Conservation (phyloP, 2,329 filamentous ascomycete species). For the Thelonectria olida region DNA sequence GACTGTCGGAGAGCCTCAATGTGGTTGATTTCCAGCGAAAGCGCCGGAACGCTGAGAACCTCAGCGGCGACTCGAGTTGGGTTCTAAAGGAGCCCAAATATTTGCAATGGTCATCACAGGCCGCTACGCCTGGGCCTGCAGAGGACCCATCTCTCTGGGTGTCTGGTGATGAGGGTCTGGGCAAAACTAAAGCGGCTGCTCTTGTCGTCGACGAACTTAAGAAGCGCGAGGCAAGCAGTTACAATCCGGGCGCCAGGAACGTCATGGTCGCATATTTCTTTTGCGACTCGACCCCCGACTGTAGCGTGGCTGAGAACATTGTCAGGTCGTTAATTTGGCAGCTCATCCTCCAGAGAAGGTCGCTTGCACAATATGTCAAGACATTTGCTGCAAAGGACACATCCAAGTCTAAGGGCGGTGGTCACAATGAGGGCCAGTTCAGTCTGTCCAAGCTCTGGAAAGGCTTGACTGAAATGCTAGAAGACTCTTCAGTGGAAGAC, state of each 20-base stretch:
- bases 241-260: constrained; percentile 13
- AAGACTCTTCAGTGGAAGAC: constrained; percentile 39
- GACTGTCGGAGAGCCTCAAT: constrained; percentile 11
- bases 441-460: constrained; percentile 44
- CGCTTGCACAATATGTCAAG: constrained; percentile 49
- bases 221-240: constrained; percentile 8
- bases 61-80: constrained; percentile 16
- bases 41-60: constrained; percentile 7
- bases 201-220: constrained; percentile 8
- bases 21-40: constrained; percentile 10
- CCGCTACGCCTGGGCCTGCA: background rate
- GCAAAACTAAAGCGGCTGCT: constrained; percentile 13
- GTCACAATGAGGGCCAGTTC: constrained; percentile 3
- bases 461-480: constrained; percentile 50
- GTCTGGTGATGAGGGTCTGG: constrained; percentile 13
- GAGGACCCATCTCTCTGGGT: constrained; percentile 15
- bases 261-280: constrained; percentile 51
- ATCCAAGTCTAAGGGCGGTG: constrained; percentile 2
- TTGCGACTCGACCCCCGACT: constrained; percentile 47
- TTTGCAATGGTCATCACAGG: constrained; percentile 3
- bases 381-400: constrained; percentile 43
- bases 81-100: constrained; percentile 8
- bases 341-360: constrained; percentile 47
- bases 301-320: constrained; percentile 49
- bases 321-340: constrained; percentile 51